Percentiles rank a stretch among this genome's conserved stretches.
phyloP scores from a whole-genome alignment of 225 moss, liverwort and hornwort genomes.

The Marchantia polymorpha region DNA sequence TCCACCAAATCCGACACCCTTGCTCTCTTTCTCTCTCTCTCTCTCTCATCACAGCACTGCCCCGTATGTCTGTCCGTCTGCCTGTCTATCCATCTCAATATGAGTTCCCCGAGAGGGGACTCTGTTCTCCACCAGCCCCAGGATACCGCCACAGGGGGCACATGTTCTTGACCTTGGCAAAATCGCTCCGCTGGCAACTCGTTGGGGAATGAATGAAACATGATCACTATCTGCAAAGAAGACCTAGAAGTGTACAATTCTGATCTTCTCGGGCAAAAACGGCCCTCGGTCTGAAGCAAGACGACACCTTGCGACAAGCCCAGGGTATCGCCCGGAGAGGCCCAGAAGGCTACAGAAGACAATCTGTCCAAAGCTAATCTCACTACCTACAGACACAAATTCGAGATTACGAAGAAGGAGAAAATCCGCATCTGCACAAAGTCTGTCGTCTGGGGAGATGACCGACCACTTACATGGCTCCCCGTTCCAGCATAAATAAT shows the following conservation, averaged over 20 bases:
- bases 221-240: slow-evolving; percentile 6
- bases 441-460: slow-evolving; percentile 16
- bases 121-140: background rate
- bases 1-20: background rate
- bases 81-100: background rate
- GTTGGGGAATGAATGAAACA: background rate
- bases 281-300: background rate
- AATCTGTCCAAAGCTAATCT: slow-evolving; percentile 5
- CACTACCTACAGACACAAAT: slow-evolving; percentile 13
- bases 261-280: background rate
- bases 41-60: background rate
- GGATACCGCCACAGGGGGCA: background rate
- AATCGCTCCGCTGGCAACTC: background rate
- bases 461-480: slow-evolving; percentile 15
- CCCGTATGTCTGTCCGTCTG: background rate
- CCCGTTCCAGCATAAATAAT: slow-evolving; percentile 6
- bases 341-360: slow-evolving; percentile 1
- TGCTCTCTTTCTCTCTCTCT: too few species aligned
- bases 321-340: background rate
- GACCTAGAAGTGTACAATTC: slow-evolving; percentile 17
- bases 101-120: background rate
- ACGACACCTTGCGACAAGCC: background rate
- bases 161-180: background rate
- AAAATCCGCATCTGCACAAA: slow-evolving; percentile 24
- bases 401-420: slow-evolving; percentile 1